Conservation (phyloP, 306 rosid genomes). For the Canavalia gladiata region DNA sequence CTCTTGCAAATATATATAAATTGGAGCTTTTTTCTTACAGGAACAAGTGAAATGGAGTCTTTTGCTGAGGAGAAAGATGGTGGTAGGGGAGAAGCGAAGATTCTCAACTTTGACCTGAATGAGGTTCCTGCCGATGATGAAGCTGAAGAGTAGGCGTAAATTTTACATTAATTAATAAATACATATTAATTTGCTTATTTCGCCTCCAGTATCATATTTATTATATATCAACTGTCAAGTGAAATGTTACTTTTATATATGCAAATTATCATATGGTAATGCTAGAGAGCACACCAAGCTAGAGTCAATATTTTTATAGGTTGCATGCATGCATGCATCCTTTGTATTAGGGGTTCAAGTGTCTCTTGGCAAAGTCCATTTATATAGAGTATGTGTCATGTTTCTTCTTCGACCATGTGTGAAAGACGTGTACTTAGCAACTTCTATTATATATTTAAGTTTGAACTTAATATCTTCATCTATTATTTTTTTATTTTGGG, state of each 20-base stretch:
- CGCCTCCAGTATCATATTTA: neutral
- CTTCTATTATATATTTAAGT: neutral
- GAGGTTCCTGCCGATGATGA: neutral
- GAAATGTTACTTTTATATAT: neutral
- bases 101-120: slow-evolving; percentile 43
- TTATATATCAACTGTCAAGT: neutral
- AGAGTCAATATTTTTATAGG: too few relatives aligned
- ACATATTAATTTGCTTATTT: neutral
- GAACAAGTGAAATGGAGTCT: neutral
- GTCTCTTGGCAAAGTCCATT: too few relatives aligned
- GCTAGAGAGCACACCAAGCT: too few relatives aligned
- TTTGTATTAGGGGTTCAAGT: too few relatives aligned
- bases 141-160: neutral
- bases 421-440: too few relatives aligned
- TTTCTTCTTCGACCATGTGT: neutral
- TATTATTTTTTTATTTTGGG: too few relatives aligned
- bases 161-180: neutral
- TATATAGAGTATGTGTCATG: too few relatives aligned
- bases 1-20: neutral
- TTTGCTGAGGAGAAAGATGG: neutral
- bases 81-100: neutral
- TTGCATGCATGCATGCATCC: too few relatives aligned
- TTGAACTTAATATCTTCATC: neutral
- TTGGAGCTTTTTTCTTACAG: neutral
- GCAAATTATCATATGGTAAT: too few relatives aligned